Percentiles rank a stretch among this genome's conserved stretches.
These are phyloP conservation scores for Ananas comosus DNA, from an alignment of 176 grass and related monocot genomes.

Conservation along the genomic window DNA sequence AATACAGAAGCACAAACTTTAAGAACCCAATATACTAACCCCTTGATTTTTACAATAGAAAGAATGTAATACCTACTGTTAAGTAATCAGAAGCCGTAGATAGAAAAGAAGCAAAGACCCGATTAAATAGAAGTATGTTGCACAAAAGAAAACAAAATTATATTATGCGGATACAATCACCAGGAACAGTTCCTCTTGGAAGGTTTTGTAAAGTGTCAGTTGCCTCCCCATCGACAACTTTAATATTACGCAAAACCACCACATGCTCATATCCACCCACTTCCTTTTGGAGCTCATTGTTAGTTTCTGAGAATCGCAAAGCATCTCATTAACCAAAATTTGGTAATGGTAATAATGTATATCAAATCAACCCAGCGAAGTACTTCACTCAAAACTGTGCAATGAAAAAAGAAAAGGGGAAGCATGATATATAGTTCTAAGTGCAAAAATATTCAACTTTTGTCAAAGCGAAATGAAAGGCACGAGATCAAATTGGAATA, in stretches of 20 bases:
- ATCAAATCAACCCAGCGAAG: too few relatives aligned
- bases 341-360: not conserved
- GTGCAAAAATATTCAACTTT: not conserved
- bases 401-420: too few relatives aligned
- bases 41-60: not conserved
- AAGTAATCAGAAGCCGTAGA: not conserved
- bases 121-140: not conserved
- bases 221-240: slow-evolving; percentile 54
- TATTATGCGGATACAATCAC: slow-evolving; percentile 72
- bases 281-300: slow-evolving; percentile 72
- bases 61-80: not conserved
- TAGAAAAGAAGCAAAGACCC: not conserved
- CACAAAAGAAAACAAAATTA: not conserved
- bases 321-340: not conserved
- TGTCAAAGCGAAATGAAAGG: not conserved
- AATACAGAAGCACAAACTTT: too few relatives aligned
- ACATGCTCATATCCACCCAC: slow-evolving; percentile 83
- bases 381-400: too few relatives aligned
- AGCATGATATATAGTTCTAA: too few relatives aligned
- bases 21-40: too few relatives aligned
- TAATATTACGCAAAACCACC: slow-evolving; percentile 49
- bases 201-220: slow-evolving; percentile 47
- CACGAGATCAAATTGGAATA: not conserved
- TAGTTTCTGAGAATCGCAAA: slow-evolving; percentile 41
- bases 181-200: slow-evolving; percentile 44